phyloP scores from a whole-genome alignment of 805 yeast genomes.

The Zygosaccharomyces lentus region DNA sequence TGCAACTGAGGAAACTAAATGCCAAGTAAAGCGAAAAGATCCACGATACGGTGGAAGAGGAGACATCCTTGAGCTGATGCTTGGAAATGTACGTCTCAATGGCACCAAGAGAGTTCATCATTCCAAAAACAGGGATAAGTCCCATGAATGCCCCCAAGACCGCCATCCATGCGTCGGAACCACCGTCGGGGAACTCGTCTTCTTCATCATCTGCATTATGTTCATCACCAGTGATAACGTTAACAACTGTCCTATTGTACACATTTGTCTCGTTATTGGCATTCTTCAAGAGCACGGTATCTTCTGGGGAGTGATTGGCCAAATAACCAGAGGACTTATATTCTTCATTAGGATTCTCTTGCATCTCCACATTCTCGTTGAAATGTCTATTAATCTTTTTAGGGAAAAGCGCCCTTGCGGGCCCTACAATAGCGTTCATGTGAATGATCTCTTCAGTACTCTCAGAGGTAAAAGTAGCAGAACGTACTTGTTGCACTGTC shows the following conservation, averaged over 20 bases:
- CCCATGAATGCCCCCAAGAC: conserved; percentile 61
- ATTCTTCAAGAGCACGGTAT: conserved; percentile 7
- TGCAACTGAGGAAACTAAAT: conserved; percentile 48
- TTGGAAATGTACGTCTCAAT: conserved; percentile 55
- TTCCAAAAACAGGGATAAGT: conserved; percentile 53
- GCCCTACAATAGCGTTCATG: not conserved
- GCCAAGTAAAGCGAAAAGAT: conserved; percentile 59
- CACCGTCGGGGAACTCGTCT: conserved; percentile 50
- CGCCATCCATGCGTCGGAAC: conserved; percentile 51
- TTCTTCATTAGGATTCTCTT: conserved; percentile 3
- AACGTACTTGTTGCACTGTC: no score
- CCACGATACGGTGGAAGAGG: conserved; percentile 57
- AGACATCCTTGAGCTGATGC: conserved; percentile 48
- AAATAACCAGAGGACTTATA: conserved; percentile 11
- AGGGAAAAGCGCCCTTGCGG: not conserved
- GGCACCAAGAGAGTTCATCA: conserved; percentile 61
- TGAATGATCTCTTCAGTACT: no score
- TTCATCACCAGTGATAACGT: not conserved
- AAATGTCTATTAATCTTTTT: not conserved
- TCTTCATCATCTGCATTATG: conserved; percentile 15
- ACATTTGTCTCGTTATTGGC: conserved; percentile 1
- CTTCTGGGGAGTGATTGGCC: conserved; percentile 4
- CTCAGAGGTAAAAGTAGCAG: no score
- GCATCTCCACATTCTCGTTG: conserved; percentile 5
- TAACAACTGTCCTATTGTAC: not conserved